Evolutionary conservation across 1,284 basidiomycete species (phyloP).

Genomic region (Agaricales sp.): DNA sequence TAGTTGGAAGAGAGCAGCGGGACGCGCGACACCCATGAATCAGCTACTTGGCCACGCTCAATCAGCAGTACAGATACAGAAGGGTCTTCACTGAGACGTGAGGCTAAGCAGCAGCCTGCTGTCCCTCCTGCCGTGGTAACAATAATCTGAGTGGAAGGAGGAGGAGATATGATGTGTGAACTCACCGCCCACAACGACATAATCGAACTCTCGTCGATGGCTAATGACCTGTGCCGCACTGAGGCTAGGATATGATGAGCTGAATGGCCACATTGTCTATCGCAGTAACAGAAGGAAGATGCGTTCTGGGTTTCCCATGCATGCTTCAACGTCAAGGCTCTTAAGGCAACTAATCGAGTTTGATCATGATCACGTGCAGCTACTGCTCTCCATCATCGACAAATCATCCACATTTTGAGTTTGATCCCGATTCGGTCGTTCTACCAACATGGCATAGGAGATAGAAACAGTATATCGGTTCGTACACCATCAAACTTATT

Average conservation of each 20-base stretch:
- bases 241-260: neutral
- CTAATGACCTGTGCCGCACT: neutral
- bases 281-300: too few species aligned
- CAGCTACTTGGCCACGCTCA: conserved; percentile 17
- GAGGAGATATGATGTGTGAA: neutral
- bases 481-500: too few species aligned
- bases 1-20: conserved; percentile 20
- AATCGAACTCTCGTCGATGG: neutral
- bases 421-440: too few species aligned
- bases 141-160: neutral
- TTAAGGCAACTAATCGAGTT: too few species aligned
- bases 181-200: neutral
- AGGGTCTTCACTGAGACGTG: conserved; percentile 22
- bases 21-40: conserved; percentile 17
- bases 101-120: conserved; percentile 23
- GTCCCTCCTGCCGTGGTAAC: conserved; percentile 17
- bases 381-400: too few species aligned
- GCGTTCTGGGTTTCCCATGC: too few species aligned
- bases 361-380: too few species aligned
- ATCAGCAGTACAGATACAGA: conserved; percentile 19
- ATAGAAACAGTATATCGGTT: too few species aligned
- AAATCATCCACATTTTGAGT: too few species aligned
- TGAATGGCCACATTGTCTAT: conserved; percentile 1
- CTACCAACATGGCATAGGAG: too few species aligned
- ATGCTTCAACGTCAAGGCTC: too few species aligned